phyloP scores from a whole-genome alignment of 345 rosid genomes.

The Theobroma cacao region DNA sequence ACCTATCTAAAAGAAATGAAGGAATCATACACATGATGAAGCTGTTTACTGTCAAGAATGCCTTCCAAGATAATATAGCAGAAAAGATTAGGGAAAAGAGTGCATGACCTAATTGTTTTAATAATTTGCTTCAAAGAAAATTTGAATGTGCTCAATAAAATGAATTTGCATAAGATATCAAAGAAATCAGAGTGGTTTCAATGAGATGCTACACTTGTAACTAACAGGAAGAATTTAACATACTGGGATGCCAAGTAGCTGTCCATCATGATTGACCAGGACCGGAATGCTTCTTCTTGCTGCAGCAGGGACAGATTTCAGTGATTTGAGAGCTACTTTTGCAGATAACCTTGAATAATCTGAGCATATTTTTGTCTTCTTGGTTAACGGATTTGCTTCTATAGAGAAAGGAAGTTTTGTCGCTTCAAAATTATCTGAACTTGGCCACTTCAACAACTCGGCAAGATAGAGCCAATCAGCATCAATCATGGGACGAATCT shows the following conservation, averaged over 20 bases:
- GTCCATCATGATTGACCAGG: constrained; percentile 49
- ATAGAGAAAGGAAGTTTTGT: background rate
- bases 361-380: constrained; percentile 14
- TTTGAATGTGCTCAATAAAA: background rate
- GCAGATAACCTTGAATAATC: constrained; percentile 48
- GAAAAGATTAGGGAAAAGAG: background rate
- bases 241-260: constrained; percentile 71
- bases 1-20: background rate
- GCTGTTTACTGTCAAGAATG: background rate
- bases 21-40: background rate
- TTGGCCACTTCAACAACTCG: constrained; percentile 44
- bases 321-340: constrained; percentile 37
- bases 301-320: constrained; percentile 64
- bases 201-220: background rate
- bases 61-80: background rate
- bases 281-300: constrained; percentile 84
- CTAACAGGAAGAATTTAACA: constrained; percentile 19
- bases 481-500: constrained; percentile 69
- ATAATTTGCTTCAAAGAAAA: background rate
- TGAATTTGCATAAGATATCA: background rate
- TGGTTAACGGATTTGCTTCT: constrained; percentile 13
- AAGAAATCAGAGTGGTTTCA: background rate
- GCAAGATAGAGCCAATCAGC: constrained; percentile 79
- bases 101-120: background rate
- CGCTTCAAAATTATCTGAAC: constrained; percentile 25